A percentile compares a stretch with the other conserved stretches of the same genome.
Evolutionary conservation across 371 early-diverging fungal species (phyloP).

Genomic region (Mortierella sp.): DNA sequence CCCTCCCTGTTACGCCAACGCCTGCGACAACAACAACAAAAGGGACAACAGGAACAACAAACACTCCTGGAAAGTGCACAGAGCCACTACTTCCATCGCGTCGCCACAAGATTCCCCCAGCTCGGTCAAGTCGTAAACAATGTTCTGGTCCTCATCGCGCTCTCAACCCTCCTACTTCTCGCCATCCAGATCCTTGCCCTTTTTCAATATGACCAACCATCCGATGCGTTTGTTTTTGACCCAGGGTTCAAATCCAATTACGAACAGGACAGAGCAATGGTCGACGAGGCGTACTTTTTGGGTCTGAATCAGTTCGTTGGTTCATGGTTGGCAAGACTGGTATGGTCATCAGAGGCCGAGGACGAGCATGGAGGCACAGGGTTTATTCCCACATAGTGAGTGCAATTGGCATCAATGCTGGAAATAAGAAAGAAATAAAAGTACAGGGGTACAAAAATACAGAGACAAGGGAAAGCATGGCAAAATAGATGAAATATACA

Average conservation of each 20-base stretch:
- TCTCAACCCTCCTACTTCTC: neutral
- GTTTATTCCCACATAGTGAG: neutral
- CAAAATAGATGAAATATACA: neutral
- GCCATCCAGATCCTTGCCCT: neutral
- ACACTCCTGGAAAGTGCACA: too few relatives aligned
- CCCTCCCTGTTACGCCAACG: neutral
- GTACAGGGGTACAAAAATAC: neutral
- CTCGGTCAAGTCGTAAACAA: too few relatives aligned
- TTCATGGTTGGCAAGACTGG: too few relatives aligned
- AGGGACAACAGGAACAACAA: neutral
- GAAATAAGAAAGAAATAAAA: neutral
- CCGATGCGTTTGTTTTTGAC: too few relatives aligned
- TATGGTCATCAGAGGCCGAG: too few relatives aligned
- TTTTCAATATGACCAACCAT: too few relatives aligned
- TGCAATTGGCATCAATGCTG: too few relatives aligned
- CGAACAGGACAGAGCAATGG: neutral
- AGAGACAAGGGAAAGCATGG: neutral
- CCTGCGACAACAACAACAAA: neutral
- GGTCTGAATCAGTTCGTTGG: too few relatives aligned
- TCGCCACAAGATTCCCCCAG: too few relatives aligned
- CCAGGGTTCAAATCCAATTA: too few relatives aligned
- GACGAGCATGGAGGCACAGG: neutral
- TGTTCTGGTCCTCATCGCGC: too few relatives aligned
- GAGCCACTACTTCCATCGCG: too few relatives aligned
- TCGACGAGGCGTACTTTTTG: neutral